phyloP scores from a whole-genome alignment of 768 basidiomycete species.

The Russula griseocarnosa region DNA sequence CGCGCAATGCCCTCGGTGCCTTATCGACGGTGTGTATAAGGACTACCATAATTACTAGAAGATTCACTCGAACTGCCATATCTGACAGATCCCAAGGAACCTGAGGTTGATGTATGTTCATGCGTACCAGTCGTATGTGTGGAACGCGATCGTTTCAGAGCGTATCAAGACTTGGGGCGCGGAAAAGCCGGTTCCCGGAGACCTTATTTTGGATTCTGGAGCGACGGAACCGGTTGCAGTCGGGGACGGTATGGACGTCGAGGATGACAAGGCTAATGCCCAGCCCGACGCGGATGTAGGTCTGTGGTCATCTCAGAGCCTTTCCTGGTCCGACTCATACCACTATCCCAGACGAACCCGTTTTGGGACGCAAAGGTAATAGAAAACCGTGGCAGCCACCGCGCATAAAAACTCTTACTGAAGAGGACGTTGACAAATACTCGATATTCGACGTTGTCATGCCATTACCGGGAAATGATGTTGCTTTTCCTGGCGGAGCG shows the following conservation, averaged over 20 bases:
- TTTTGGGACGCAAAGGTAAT: slow-evolving; percentile 29
- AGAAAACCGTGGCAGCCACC: slow-evolving; percentile 60
- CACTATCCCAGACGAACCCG: slow-evolving; percentile 20
- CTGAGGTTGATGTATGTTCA: slow-evolving; percentile 97
- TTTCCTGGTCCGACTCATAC: not conserved
- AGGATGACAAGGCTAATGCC: slow-evolving; percentile 36
- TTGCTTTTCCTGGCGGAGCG: slow-evolving; percentile 83
- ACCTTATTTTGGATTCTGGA: slow-evolving; percentile 74
- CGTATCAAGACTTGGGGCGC: slow-evolving; percentile 76
- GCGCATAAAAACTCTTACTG: slow-evolving; percentile 71
- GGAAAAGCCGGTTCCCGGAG: slow-evolving; percentile 74
- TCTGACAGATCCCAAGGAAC: slow-evolving; percentile 82
- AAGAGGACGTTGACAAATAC: slow-evolving; percentile 74
- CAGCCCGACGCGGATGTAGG: slow-evolving; percentile 23
- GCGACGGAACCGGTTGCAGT: slow-evolving; percentile 29
- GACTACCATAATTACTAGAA: not conserved
- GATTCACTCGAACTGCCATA: not conserved
- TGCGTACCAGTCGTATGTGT: slow-evolving; percentile 97
- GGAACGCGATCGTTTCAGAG: slow-evolving; percentile 96
- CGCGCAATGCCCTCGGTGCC: slow-evolving; percentile 82
- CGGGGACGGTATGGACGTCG: slow-evolving; percentile 35
- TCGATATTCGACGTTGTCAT: slow-evolving; percentile 93
- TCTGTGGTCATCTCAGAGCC: not conserved
- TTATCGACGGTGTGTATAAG: slow-evolving; percentile 64
- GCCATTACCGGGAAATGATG: slow-evolving; percentile 94